Base-by-base conservation (phyloP, 257 asterid species). In the Voacanga thouarsii region DNA sequence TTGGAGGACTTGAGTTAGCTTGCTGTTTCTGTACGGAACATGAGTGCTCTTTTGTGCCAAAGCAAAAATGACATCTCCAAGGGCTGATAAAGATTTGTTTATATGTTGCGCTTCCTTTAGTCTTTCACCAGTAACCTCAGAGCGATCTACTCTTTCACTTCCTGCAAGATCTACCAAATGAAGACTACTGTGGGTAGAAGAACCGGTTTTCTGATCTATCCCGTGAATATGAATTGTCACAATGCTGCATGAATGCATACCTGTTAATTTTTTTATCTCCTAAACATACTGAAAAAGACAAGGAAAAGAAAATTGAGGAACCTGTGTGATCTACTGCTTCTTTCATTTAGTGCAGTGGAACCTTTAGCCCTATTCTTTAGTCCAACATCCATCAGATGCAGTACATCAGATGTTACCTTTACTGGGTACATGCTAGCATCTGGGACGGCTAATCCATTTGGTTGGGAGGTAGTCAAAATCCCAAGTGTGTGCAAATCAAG, bases 261-360 rank as follows among this genome's bases (percentile, higher is more conserved):
- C 47, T 60, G 61, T 75, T 64, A 72, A 39, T 50, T 69, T 28
- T 30, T 3, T 24, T 50, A 33, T 10, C 71, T 33, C 1, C 33
- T 63, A 51, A 75, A 67, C 39, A 71, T 23, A 33, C 23, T 1
- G 8, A 14, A 67, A 43, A 55, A 1, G 2, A 10, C 1, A 21
- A n/a, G 30, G 18, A 72, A 70, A 39, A 19, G 5, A 18, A 33
- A 37, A 51, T 28, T 49, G 28, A 2, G n/a, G 64, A 80, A 92
- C 99, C 97, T 91, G 92, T 96, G 99, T 37, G 99, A 96, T 85
- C 99, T 85, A 74, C 99, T 96, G 69, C 99, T 96, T 87, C 99
- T 86, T 78, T 93, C 97, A 65, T 96, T 96, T 80, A 96, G 43
- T 69, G 97, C 92, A 18, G 99, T 96, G 75, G 97, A 82, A 78